A percentile compares a stretch with the other conserved stretches of the same genome.
Evolutionary conservation across 2,329 filamentous ascomycete species (phyloP).

Genomic region (Talaromyces sp.): DNA sequence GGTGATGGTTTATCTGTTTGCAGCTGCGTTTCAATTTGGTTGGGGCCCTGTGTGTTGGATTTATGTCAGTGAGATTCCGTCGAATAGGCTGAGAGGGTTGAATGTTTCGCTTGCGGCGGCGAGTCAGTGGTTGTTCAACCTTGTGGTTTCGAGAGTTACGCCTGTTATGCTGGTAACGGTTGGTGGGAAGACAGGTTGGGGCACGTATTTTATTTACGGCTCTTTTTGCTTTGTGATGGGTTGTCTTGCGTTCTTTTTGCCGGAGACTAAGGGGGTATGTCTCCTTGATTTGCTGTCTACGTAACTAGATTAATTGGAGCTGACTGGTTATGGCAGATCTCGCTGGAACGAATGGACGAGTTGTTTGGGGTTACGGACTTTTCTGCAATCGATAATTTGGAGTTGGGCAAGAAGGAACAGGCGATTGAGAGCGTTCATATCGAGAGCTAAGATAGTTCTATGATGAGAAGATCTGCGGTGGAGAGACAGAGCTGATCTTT

Average conservation of each 20-base stretch:
- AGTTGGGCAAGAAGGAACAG: neutral
- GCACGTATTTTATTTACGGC: slow-evolving; percentile 18
- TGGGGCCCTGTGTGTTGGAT: slow-evolving; percentile 71
- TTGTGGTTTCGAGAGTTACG: slow-evolving; percentile 63
- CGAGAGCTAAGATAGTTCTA: neutral
- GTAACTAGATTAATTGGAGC: neutral
- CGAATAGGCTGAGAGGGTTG: slow-evolving; percentile 59
- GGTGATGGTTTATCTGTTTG: slow-evolving; percentile 51
- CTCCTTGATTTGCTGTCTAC: too few relatives aligned
- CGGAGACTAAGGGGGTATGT: slow-evolving; percentile 64
- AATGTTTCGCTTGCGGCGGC: slow-evolving; percentile 66
- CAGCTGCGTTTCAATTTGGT: slow-evolving; percentile 30
- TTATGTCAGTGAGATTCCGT: slow-evolving; percentile 66
- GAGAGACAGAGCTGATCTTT: neutral
- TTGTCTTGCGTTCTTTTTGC: slow-evolving; percentile 65
- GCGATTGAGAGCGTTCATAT: neutral
- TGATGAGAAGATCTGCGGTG: neutral
- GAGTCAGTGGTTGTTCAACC: slow-evolving; percentile 70
- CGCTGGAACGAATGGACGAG: slow-evolving; percentile 64
- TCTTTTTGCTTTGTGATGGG: slow-evolving; percentile 19
- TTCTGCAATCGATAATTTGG: slow-evolving; percentile 3
- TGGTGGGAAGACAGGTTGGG: slow-evolving; percentile 16
- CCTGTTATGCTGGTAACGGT: slow-evolving; percentile 53
- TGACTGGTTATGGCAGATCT: slow-evolving; percentile 20
- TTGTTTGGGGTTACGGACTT: slow-evolving; percentile 48